Evolutionary conservation across 1,139 yeast genomes (phyloP).

Genomic region (Lodderomyces jiufengensis): DNA sequence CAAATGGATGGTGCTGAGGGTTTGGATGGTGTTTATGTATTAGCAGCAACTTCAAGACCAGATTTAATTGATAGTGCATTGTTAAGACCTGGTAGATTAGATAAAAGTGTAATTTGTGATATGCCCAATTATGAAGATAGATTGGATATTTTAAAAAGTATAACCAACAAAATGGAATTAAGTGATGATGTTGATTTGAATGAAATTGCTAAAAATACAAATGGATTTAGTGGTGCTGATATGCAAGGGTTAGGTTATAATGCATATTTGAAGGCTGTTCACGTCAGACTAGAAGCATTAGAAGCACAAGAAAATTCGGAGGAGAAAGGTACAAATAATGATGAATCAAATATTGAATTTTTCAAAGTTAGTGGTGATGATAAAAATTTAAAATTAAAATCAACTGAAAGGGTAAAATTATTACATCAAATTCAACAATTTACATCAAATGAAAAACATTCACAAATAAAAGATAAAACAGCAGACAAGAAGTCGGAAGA

Average conservation of each 20-base stretch:
- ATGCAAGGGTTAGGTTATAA: constrained; percentile 89
- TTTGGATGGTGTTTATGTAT: constrained; percentile 89
- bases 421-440: constrained; percentile 47
- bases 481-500: constrained; percentile 12
- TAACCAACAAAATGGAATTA: constrained; percentile 54
- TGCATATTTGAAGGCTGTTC: constrained; percentile 89
- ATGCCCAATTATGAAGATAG: constrained; percentile 75
- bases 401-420: constrained; percentile 43
- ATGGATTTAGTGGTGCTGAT: constrained; percentile 93
- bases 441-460: constrained; percentile 9
- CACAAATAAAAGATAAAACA: constrained; percentile 9
- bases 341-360: constrained; percentile 26
- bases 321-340: constrained; percentile 13
- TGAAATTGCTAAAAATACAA: constrained; percentile 56
- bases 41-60: constrained; percentile 95
- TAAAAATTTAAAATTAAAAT: constrained; percentile 34
- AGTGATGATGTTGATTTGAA: constrained; percentile 50
- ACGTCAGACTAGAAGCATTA: constrained; percentile 54
- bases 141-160: constrained; percentile 64
- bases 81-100: constrained; percentile 92
- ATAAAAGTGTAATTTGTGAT: constrained; percentile 86
- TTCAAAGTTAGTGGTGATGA: constrained; percentile 28
- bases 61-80: constrained; percentile 94
- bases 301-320: constrained; percentile 29
- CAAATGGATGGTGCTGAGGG: constrained; percentile 99